Evolutionary conservation across 2,329 filamentous ascomycete species (phyloP).

Genomic region (Cladosporium sp.): DNA sequence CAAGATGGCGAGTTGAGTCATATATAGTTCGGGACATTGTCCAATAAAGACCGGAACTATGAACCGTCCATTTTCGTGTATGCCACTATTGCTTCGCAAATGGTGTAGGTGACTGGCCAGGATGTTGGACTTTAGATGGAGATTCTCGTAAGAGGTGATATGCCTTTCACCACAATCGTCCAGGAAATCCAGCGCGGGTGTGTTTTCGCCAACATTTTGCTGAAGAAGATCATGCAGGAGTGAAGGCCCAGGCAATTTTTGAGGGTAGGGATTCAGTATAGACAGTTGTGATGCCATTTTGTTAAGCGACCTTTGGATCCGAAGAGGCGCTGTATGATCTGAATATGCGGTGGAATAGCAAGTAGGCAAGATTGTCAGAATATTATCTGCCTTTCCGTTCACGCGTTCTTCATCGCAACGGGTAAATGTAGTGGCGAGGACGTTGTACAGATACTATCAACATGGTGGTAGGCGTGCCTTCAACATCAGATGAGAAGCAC

Average conservation of each 20-base stretch:
- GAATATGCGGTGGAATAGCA: not conserved
- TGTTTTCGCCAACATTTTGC: slow-evolving; percentile 18
- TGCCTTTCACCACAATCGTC: slow-evolving; percentile 42
- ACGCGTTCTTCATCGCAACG: slow-evolving; percentile 3
- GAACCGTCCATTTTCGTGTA: slow-evolving; percentile 23
- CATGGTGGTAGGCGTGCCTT: slow-evolving; percentile 2
- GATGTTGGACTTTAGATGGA: slow-evolving; percentile 55
- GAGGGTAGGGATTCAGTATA: slow-evolving; percentile 54
- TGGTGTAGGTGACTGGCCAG: slow-evolving; percentile 46
- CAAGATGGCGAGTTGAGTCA: slow-evolving; percentile 70
- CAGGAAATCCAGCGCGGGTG: slow-evolving; percentile 61
- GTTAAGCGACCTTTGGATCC: not conserved
- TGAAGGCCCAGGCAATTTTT: slow-evolving; percentile 48
- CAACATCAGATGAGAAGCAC: slow-evolving; percentile 1
- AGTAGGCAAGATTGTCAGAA: not conserved
- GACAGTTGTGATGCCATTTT: slow-evolving; percentile 37
- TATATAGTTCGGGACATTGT: slow-evolving; percentile 72
- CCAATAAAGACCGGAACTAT: slow-evolving; percentile 73
- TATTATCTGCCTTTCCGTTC: not conserved
- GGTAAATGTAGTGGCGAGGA: slow-evolving; percentile 8
- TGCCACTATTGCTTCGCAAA: slow-evolving; percentile 30
- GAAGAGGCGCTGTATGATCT: not conserved
- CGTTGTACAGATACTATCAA: slow-evolving; percentile 1
- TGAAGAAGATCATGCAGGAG: slow-evolving; percentile 62
- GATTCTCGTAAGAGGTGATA: slow-evolving; percentile 55